Conservation (phyloP, 139 green algal species). For the Asterochloris sp. region DNA sequence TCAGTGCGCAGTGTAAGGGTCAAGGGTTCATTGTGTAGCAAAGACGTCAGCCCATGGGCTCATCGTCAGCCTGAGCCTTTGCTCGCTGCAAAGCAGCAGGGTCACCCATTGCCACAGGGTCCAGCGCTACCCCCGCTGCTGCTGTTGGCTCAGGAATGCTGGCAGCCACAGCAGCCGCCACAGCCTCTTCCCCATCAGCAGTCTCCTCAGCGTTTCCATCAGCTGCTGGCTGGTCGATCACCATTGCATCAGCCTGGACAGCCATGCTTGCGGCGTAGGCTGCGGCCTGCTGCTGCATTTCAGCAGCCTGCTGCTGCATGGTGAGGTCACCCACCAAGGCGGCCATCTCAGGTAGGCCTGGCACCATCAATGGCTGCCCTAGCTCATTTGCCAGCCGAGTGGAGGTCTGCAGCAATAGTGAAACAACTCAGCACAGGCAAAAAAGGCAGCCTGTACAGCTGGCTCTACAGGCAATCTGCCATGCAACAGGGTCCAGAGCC, state of each 20-base stretch:
- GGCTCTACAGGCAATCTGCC: not conserved
- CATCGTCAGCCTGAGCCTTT: too few species aligned
- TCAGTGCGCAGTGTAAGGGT: too few species aligned
- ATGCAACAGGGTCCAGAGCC: not conserved
- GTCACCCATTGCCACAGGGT: too few species aligned
- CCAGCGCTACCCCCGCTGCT: not conserved
- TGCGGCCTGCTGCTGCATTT: not conserved
- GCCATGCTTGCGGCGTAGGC: not conserved
- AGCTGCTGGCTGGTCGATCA: too few species aligned
- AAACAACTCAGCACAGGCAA: not conserved
- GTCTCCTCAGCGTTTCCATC: not conserved
- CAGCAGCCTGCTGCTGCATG: conserved; percentile 36
- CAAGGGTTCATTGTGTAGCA: too few species aligned
- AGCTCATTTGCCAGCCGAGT: not conserved
- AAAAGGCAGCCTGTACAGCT: not conserved
- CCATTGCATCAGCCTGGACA: too few species aligned
- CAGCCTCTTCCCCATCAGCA: not conserved
- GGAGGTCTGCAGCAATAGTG: not conserved
- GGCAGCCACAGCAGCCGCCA: not conserved
- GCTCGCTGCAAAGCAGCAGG: too few species aligned
- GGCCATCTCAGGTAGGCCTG: conserved; percentile 48
- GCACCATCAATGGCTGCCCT: conserved; percentile 30
- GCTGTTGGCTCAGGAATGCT: not conserved
- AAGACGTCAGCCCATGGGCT: too few species aligned
- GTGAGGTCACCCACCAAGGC: conserved; percentile 50